A percentile compares a stretch with the other conserved stretches of the same genome.
These are phyloP conservation scores for Entonaema liquescens DNA, from an alignment of 495 filamentous ascomycete species.

Conservation along the genomic window DNA sequence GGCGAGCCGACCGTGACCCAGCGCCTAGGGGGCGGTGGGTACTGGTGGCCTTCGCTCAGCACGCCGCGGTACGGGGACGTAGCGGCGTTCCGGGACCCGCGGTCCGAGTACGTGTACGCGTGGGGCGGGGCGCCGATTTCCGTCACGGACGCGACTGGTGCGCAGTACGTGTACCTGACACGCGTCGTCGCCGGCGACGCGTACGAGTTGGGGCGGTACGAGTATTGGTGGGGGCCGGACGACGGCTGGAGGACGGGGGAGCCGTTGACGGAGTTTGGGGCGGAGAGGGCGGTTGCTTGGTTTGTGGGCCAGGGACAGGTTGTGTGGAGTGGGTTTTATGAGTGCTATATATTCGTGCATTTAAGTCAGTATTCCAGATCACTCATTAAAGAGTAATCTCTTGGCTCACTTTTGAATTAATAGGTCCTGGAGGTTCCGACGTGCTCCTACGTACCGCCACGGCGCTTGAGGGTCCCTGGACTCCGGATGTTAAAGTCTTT, in stretches of 20 bases:
- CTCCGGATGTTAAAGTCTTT: not conserved
- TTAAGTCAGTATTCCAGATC: not conserved
- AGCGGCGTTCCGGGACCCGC: not conserved
- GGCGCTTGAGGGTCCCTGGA: not conserved
- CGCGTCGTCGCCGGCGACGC: not conserved
- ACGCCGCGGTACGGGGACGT: not conserved
- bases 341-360: not conserved
- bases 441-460: not conserved
- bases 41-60: not conserved
- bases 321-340: not conserved
- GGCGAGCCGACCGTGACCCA: not conserved
- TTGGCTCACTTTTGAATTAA: no score
- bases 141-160: not conserved
- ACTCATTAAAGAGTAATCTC: no score
- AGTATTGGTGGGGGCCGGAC: not conserved
- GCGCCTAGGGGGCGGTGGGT: not conserved
- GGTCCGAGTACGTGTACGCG: not conserved
- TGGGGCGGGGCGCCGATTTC: not conserved
- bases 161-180: not conserved
- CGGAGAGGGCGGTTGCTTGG: not conserved
- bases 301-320: not conserved
- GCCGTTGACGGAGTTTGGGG: not conserved
- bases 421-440: not conserved
- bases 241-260: not conserved
- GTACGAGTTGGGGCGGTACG: not conserved